Base-by-base conservation (phyloP, 2,329 filamentous ascomycete species). In the Colletotrichum godetiae region DNA sequence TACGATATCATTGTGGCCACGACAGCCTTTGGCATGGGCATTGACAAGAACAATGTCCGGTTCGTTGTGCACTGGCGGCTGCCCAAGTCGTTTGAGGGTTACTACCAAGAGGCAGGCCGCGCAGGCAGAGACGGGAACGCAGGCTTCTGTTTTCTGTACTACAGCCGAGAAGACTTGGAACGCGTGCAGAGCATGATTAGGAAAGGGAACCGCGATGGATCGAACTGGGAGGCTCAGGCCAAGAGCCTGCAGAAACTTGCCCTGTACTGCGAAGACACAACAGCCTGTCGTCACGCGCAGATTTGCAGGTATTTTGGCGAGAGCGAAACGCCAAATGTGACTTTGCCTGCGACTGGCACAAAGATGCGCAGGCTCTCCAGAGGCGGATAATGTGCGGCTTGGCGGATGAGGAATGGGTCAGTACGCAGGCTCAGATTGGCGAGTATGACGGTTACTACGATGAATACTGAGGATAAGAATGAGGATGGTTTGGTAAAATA, bases 21-120 rank as follows among this genome's bases (percentile, higher is more conserved):
- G 0, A 98, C 95, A 1, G 96, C 96, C 0, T 98, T 98, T 78
- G 96, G 96, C 2, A 98, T 98, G 96, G 96, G 96, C 31, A 98
- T 98, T 76, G 95, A 98, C 82, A 98, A 98, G 82, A 92, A 97
- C 65, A 93, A 97, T 77, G 96, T 98, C 12, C 93, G 96, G 3
- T 98, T 98, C 78, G 95, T 98, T 1, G 92, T 97, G 1, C 96
- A 98, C 82, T 98, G 96, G 95, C 93, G 95, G 72, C 88, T 98
- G 11, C 94, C 96, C 11, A 97, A 97, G 80, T 97, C 93, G 3
- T 98, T 98, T 80, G 96, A 98, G 81, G 95, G 95, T 1, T 98
- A 97, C 80, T 98, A 98, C 78, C 96, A 98, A 83, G 96, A 98
- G 87, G 95, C 95, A 2, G 96, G 96, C 0, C 93, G 96, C 52